These are phyloP conservation scores for Phyllosticta citribraziliensis DNA, from an alignment of 2,329 filamentous ascomycete genomes.

Conservation along the genomic window DNA sequence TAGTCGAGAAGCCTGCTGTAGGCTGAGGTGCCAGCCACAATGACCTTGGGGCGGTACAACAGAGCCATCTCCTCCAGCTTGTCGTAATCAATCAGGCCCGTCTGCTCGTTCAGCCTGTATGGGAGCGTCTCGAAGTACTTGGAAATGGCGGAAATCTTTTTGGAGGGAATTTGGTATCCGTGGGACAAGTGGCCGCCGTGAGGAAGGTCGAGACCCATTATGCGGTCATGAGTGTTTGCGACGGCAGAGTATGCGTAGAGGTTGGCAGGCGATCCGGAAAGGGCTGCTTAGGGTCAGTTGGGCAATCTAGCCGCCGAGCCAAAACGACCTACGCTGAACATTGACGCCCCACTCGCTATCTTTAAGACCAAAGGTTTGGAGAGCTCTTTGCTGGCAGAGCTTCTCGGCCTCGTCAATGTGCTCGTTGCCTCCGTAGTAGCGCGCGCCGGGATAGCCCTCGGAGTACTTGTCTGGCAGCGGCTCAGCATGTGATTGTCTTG, in stretches of 20 bases:
- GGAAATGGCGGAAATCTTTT: constrained; percentile 82
- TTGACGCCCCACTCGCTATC: constrained; percentile 94
- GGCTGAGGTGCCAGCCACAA: constrained; percentile 92
- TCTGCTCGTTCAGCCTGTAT: constrained; percentile 81
- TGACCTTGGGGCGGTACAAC: constrained; percentile 90
- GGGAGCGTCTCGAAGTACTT: constrained; percentile 99
- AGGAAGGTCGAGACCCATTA: constrained; percentile 95
- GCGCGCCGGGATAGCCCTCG: constrained; percentile 93
- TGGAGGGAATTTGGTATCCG: constrained; percentile 87
- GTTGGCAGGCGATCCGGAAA: constrained; percentile 70
- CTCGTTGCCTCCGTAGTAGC: constrained; percentile 99
- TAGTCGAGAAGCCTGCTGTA: constrained; percentile 99
- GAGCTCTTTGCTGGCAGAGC: constrained; percentile 87
- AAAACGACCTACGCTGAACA: constrained; percentile 59
- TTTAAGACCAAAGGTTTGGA: constrained; percentile 83
- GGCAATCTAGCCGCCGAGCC: background rate
- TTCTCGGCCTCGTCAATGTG: constrained; percentile 95
- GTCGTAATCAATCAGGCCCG: constrained; percentile 96
- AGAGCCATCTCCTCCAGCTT: constrained; percentile 79
- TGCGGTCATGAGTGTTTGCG: constrained; percentile 81
- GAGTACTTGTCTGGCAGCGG: constrained; percentile 79
- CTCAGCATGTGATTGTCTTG: constrained; percentile 37
- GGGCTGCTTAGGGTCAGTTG: constrained; percentile 39
- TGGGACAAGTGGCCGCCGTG: constrained; percentile 95
- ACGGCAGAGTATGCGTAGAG: constrained; percentile 85